Evolutionary conservation across 768 basidiomycete genomes (phyloP), one percentile per base, ranked within the genome.

Genomic region (Pulveroboletus sp.): DNA sequence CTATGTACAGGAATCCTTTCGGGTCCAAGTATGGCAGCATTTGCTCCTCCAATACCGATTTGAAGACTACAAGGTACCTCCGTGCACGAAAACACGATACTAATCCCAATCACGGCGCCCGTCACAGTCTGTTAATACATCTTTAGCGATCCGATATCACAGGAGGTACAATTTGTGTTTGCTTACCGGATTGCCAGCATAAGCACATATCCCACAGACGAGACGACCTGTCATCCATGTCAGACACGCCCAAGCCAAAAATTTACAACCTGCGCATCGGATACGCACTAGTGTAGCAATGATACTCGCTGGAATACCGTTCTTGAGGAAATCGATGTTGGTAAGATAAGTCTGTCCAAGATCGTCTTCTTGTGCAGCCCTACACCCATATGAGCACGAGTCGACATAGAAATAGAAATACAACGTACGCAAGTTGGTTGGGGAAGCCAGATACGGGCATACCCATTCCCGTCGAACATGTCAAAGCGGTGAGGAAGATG

Each of bases 371-470:
- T 95, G 90, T 7, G 91, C 90, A 5, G 91, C 90, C 41, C 89
- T 91, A 60, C 17, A 19, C 17, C 40, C 20, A 11, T 32, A 20
- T 46, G 3, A 50, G 33, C 11, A n/a, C 16, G 14, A 32, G 12
- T 11, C 1, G 20, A 14, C 24, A 39, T 17, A 10, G 33, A 20
- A 29, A 23, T 12, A 17, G 14, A 9, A 25, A 31, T 13, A 13
- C 9, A 9, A 32, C 88, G 59, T 69, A 94, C 94, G 93, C 92
- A 41, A 92, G 94, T 71, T 97, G 92, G 67, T 97, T 97, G 0
- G 95, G 95, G 75, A 98, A 99, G n/a, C 97, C 97, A 52, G 91
- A 94, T 33, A 98, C 94, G 3, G 95, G 94, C 80, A 98, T 90
- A 11, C 92, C 95, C 97, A 99, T 99, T 2, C 95, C 97, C 6